Base-by-base conservation (phyloP, 2,329 filamentous ascomycete genomes). In the Beauveria medogensis region DNA sequence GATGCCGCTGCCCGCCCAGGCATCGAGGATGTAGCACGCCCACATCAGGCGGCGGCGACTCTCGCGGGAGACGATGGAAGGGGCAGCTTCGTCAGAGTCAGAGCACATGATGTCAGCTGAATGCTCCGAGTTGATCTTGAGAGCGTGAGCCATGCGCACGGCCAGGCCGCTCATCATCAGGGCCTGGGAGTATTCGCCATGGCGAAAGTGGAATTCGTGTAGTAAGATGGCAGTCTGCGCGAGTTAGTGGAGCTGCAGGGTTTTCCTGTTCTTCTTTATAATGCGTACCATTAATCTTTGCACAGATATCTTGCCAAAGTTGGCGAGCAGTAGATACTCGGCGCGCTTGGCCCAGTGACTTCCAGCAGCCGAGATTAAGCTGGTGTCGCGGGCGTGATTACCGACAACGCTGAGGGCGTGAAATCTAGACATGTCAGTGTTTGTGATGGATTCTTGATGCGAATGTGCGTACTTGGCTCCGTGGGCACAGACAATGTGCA, bases 21-120 rank as follows among this genome's bases (percentile, higher is more conserved):
- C 73, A 62, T 76, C 74, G 20, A 76, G 68, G 16, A 75, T 72
- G 54, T 76, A 76, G 63, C 74, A 76, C 10, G 74, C 74, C 74
- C 74, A 76, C 74, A 76, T 76, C 9, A 76, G 70, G 14, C 74
- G 71, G 14, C 74, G 66, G 1, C 74, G 72, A 24, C 73, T 73
- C 62, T 76, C 74, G 22, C 73, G 69, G 48, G 73, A 69, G 5
- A 74, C 73, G 0, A 74, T 71, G 0, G 74, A 74, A 0, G 72
- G 72, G 1, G 69, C 66, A 2, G 63, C 64, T 2, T 67, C 65
- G 44, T 69, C 68, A 46, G 65, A 60, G 24, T 74, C 71, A 41
- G 72, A 68, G 59, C 74, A 75, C n/a, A 76, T 69, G 34, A 76
- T 69, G 53, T 76, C 74, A 24, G 70, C 61, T 4, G 72, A 72